phyloP scores from a whole-genome alignment of 371 early-diverging fungal species.

The Circinella umbellata region DNA sequence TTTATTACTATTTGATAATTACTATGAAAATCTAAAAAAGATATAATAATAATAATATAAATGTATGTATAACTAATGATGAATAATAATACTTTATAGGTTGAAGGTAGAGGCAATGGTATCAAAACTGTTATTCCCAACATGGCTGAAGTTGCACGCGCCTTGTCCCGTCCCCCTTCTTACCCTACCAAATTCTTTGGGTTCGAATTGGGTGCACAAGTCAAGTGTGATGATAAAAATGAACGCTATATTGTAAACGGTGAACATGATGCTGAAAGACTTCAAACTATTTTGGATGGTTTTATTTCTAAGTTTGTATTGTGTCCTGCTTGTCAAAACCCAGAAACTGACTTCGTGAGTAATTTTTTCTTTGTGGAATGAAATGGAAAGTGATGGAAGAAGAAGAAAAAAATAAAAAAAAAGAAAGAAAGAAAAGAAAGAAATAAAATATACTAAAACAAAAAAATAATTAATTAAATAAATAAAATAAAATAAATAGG shows the following conservation, averaged over 20 bases:
- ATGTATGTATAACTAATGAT: neutral
- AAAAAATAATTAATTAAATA: neutral
- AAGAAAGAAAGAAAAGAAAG: no score
- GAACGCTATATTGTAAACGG: constrained; percentile 98
- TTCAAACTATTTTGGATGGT: constrained; percentile 89
- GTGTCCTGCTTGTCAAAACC: constrained; percentile 96
- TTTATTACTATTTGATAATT: no score
- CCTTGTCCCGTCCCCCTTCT: constrained; percentile 91
- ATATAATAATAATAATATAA: no score
- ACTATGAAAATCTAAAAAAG: no score
- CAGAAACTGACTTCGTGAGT: constrained; percentile 95
- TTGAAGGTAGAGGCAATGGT: constrained; percentile 99
- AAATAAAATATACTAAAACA: neutral
- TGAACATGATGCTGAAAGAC: constrained; percentile 88
- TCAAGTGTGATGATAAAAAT: constrained; percentile 88
- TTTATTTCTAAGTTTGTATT: constrained; percentile 98
- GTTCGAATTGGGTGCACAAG: constrained; percentile 95
- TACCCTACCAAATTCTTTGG: constrained; percentile 97
- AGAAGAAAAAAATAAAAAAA: neutral
- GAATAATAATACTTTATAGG: constrained; percentile 44
- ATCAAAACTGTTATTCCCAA: constrained; percentile 99
- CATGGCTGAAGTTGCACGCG: constrained; percentile 94
- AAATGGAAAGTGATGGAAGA: neutral
- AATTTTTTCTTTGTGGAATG: neutral
- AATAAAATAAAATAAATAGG: constrained; percentile 27